A percentile compares a stretch with the other conserved stretches of the same genome.
These are phyloP conservation scores for Scytalidium sp. DNA, from an alignment of 2,329 filamentous ascomycete genomes.

Conservation along the genomic window DNA sequence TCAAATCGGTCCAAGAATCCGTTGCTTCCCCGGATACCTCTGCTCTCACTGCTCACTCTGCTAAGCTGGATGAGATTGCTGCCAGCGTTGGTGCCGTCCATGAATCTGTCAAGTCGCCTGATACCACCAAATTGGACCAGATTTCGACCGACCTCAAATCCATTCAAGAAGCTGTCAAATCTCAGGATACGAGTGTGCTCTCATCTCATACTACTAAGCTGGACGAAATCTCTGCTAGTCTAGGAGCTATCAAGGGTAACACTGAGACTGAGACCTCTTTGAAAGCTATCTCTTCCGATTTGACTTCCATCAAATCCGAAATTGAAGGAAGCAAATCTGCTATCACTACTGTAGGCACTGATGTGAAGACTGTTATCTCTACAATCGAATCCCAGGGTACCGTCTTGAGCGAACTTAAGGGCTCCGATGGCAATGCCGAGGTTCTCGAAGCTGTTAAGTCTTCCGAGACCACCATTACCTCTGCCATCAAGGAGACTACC, in stretches of 20 bases:
- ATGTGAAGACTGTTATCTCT: not conserved
- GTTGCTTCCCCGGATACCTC: constrained; percentile 4
- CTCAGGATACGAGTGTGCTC: constrained; percentile 4
- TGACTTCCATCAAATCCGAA: constrained; percentile 17
- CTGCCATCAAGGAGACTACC: not conserved
- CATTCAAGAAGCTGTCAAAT: constrained; percentile 15
- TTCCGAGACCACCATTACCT: not conserved
- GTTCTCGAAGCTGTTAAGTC: not conserved
- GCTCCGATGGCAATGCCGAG: constrained; percentile 16
- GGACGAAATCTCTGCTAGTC: constrained; percentile 18
- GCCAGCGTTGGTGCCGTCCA: constrained; percentile 3
- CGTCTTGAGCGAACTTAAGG: constrained; percentile 31
- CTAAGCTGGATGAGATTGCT: constrained; percentile 13
- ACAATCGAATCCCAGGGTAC: not conserved
- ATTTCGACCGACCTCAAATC: constrained; percentile 16
- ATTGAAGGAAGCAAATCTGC: not conserved
- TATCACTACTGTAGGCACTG: not conserved
- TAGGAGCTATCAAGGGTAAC: constrained; percentile 2
- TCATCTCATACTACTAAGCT: constrained; percentile 19
- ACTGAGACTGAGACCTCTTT: constrained; percentile 6
- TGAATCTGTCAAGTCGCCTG: constrained; percentile 9
- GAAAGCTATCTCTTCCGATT: constrained; percentile 7
- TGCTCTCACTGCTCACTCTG: constrained; percentile 14
- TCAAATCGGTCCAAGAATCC: constrained; percentile 14
- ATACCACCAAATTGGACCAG: constrained; percentile 1